phyloP scores from a whole-genome alignment of 2,329 filamentous ascomycete genomes.

The Talaromyces verruculosus region DNA sequence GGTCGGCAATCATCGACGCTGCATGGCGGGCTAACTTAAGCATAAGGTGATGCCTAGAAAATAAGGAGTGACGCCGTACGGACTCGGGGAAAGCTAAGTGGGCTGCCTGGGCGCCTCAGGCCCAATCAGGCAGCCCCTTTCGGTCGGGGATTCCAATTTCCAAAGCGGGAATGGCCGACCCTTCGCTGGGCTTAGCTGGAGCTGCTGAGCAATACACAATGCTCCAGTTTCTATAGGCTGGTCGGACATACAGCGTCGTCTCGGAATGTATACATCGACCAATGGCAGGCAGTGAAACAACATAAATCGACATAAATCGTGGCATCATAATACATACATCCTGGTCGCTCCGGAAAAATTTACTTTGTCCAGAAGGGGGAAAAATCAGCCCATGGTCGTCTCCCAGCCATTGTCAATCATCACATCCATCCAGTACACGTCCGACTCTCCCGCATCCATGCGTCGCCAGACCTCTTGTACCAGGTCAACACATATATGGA shows the following conservation, averaged over 20 bases:
- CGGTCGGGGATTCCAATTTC: neutral
- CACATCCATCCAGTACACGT: slow-evolving; percentile 57
- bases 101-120: neutral
- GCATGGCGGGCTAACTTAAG: neutral
- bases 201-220: neutral
- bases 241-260: neutral
- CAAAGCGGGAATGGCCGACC: neutral
- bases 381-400: slow-evolving; percentile 52
- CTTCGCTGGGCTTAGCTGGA: neutral
- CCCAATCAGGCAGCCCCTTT: neutral
- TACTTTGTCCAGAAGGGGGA: slow-evolving; percentile 2
- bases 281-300: neutral
- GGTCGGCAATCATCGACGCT: slow-evolving; percentile 1
- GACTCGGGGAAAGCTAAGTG: neutral
- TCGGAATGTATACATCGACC: slow-evolving; percentile 5
- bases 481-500: slow-evolving; percentile 51
- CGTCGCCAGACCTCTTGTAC: slow-evolving; percentile 55
- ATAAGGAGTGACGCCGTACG: neutral
- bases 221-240: neutral
- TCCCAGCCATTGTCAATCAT: slow-evolving; percentile 59
- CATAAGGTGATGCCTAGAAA: neutral
- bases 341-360: slow-evolving; percentile 6
- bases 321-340: slow-evolving; percentile 7
- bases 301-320: neutral
- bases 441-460: slow-evolving; percentile 48